Evolutionary conservation across 1,284 basidiomycete genomes (phyloP), one percentile per base, ranked within the genome.

Genomic region (Pseudozyma pruni): DNA sequence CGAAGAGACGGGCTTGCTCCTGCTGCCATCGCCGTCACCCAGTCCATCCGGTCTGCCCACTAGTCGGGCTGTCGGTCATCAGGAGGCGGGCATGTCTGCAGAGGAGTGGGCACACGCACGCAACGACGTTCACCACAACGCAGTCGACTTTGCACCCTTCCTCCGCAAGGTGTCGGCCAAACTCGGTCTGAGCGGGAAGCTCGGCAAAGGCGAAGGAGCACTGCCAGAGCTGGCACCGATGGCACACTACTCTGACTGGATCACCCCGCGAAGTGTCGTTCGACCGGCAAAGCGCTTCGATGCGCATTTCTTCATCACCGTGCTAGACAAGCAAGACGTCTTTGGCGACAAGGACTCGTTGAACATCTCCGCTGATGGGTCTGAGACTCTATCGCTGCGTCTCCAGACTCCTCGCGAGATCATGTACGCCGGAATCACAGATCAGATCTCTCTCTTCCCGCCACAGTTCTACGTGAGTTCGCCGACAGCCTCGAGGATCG

Each of bases 241-340:
- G 63, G 47, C 54, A 0, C 74, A 78, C 49, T 58, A 76, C 43
- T 72, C 72, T 19, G 72, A 77, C 58, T 79, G 77, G 77, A 70
- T 79, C 51, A 79, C 77, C 5, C 77, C 77, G 0, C 43, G 69
- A n/a, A 45, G 69, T 31, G 68, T 79, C 25, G 71, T 78, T 6
- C 57, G 77, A 3, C 77, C 77, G 0, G 76, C 72, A 3, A 79
- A 79, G 35, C 67, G 77, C 16, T 79, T 79, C 63, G 74, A 78
- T 35, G 72, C 77, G 4, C 77, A 78, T 52, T 79, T 79, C 33
- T 76, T 78, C 53, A 52, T 79, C 43, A 79, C 77, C 11, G 50
- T 68, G 1, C 64, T 79, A 33, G 77, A 79, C 34, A 48, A 35
- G 3, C 48, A 54, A 3, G 69, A 78, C 22, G 68, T 66, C 3